These are phyloP conservation scores for Ilex paraguariensis DNA, from an alignment of 305 asterid genomes.

Conservation along the genomic window DNA sequence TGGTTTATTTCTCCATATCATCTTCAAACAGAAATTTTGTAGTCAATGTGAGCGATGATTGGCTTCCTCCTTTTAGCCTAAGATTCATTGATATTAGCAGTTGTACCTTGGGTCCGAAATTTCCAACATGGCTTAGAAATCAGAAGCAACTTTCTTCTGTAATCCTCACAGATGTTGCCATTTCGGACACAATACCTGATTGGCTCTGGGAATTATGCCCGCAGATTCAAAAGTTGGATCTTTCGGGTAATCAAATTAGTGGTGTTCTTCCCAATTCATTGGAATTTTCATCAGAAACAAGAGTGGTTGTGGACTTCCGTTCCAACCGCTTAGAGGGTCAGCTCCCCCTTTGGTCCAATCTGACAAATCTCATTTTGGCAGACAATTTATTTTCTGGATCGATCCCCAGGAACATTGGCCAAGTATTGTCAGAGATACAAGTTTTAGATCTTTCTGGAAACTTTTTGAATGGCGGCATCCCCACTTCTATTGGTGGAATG, in stretches of 20 bases:
- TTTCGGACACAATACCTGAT: constrained; percentile 24
- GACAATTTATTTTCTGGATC: constrained; percentile 5
- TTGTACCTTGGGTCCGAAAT: constrained; percentile 28
- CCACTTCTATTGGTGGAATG: constrained; percentile 17
- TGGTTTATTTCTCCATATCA: constrained; percentile 19
- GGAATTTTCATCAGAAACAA: constrained; percentile 1
- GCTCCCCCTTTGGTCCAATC: constrained; percentile 31
- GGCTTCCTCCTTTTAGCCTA: constrained; percentile 35
- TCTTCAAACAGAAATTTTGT: constrained; percentile 12
- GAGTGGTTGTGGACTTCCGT: constrained; percentile 15
- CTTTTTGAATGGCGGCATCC: constrained; percentile 15
- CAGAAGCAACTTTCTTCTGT: constrained; percentile 18
- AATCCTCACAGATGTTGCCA: constrained; percentile 13
- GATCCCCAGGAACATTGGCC: no score
- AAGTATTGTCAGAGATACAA: no score
- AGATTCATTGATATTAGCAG: constrained; percentile 19
- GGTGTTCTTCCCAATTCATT: constrained; percentile 20
- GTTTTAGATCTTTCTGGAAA: no score
- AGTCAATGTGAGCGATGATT: constrained; percentile 22
- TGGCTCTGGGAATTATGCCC: constrained; percentile 26
- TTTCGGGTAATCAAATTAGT: constrained; percentile 14
- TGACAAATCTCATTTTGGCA: constrained; percentile 19
- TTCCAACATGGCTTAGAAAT: constrained; percentile 28
- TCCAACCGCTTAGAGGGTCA: constrained; percentile 20
- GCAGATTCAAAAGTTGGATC: constrained; percentile 16